phyloP scores from a whole-genome alignment of 805 yeast genomes.

The Metschnikowia kofuensis region DNA sequence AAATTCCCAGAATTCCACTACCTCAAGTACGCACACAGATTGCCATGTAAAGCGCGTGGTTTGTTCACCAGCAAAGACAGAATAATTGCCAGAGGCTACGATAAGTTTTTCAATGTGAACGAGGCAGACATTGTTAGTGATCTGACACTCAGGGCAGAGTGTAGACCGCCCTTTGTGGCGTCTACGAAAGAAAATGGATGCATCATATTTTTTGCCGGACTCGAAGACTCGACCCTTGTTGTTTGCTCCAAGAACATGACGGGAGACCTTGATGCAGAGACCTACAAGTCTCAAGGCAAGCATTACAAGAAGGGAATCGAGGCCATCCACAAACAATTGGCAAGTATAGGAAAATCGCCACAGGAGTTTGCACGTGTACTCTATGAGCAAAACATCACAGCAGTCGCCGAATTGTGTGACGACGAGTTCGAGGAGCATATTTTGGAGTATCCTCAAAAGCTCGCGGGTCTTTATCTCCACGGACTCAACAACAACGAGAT shows the following conservation, averaged over 20 bases:
- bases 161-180: conserved; percentile 75
- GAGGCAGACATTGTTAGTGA: conserved; percentile 41
- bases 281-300: conserved; percentile 36
- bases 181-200: conserved; percentile 94
- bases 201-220: conserved; percentile 77
- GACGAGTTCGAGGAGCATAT: conserved; percentile 94
- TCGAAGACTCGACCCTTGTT: conserved; percentile 69
- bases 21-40: conserved; percentile 45
- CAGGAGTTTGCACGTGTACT: conserved; percentile 56
- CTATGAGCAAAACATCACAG: conserved; percentile 58
- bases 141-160: conserved; percentile 19
- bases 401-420: conserved; percentile 91
- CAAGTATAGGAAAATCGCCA: conserved; percentile 33
- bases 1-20: conserved; percentile 91
- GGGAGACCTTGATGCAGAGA: conserved; percentile 42
- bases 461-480: conserved; percentile 83
- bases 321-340: conserved; percentile 55
- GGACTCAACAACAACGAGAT: conserved; percentile 76
- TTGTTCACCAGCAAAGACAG: conserved; percentile 54
- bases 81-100: conserved; percentile 84
- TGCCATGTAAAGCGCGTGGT: conserved; percentile 84
- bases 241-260: conserved; percentile 92
- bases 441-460: conserved; percentile 60
- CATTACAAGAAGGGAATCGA: conserved; percentile 75
- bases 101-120: conserved; percentile 83